Evolutionary conservation across 2,329 filamentous ascomycete genomes (phyloP), one percentile per base, ranked within the genome.

Genomic region (Pyricularia sp.): DNA sequence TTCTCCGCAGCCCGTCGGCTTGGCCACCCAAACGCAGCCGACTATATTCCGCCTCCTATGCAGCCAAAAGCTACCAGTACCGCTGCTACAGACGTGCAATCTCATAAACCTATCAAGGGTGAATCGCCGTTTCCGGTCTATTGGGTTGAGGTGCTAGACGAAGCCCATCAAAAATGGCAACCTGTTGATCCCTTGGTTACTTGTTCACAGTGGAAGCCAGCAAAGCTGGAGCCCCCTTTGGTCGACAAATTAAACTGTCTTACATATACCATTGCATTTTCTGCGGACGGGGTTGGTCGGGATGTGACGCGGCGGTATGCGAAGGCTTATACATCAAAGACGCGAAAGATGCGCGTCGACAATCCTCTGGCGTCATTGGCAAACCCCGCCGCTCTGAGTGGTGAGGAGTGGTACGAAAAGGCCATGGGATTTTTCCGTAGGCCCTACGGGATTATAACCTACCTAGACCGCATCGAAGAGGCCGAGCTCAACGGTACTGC

Each of bases 111-210:
- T 17, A 85, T 90, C 12, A 84, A 84, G 28, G 92, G 93, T 42
- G 92, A 94, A 75, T 94, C 93, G 0, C 78, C 86, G 0, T 92
- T 90, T 74, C 95, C 95, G 0, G 85, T 98, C 3, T 98, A 93
- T 76, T 99, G 95, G 95, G 90, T 97, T 0, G 95, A 99, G 79
- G 90, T 92, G 3, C 92, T 97, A 72, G 94, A 97, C 71, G 83
- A 88, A 68, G 91, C 91, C 0, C 88, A 93, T 72, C 92, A 97
- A 76, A 97, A 93, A 81, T 99, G 95, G 95, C 87, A 97, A 69
- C 86, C 93, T 0, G 87, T 95, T 55, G 95, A 99, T 76, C 88
- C 94, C 0, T 79, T 97, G 0, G 93, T 95, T 1, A 97, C 94
- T 0, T 84, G 87, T 69, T 91, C 89, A 0, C 88, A 97, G 68